A percentile compares a stretch with the other conserved stretches of the same genome.
Evolutionary conservation across 495 filamentous ascomycete species (phyloP).

Genomic region (Astrocystis sublimbata): DNA sequence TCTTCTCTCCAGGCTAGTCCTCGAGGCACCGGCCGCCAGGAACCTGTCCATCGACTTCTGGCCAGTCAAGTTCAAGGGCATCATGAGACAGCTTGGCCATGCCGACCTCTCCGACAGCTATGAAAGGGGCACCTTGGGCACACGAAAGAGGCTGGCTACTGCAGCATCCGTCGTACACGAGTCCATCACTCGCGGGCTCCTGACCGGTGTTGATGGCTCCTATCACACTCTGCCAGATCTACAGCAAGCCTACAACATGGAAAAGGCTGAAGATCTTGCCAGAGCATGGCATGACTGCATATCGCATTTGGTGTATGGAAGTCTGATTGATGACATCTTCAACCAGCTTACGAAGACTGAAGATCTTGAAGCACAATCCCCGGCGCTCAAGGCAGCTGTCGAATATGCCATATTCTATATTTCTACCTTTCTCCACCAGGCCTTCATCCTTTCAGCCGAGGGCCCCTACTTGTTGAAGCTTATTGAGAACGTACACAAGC

Average conservation of each 20-base stretch:
- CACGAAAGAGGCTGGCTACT: constrained; percentile 64
- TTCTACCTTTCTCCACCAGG: constrained; percentile 64
- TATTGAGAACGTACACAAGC: constrained; percentile 55
- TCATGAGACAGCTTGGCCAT: constrained; percentile 53
- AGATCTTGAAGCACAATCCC: constrained; percentile 57
- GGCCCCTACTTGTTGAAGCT: constrained; percentile 63
- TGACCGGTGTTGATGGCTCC: constrained; percentile 56
- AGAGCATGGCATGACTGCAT: constrained; percentile 58
- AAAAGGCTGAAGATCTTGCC: constrained; percentile 52
- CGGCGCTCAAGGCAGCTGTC: constrained; percentile 55
- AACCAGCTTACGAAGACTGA: constrained; percentile 52
- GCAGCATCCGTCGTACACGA: constrained; percentile 63
- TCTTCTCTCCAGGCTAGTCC: constrained; percentile 56
- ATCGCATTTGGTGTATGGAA: constrained; percentile 58
- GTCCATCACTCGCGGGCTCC: constrained; percentile 55
- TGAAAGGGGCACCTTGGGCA: constrained; percentile 64
- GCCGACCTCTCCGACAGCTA: constrained; percentile 67
- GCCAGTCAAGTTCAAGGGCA: constrained; percentile 47
- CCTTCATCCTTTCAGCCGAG: constrained; percentile 62
- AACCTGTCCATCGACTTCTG: constrained; percentile 61
- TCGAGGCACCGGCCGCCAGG: constrained; percentile 57
- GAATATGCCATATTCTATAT: constrained; percentile 61
- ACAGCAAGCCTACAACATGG: constrained; percentile 51
- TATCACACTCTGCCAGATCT: constrained; percentile 33
- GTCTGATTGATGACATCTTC: constrained; percentile 59